These are phyloP conservation scores for Conticribra weissflogii DNA, from an alignment of 108 stramenopile genomes.

Conservation along the genomic window DNA sequence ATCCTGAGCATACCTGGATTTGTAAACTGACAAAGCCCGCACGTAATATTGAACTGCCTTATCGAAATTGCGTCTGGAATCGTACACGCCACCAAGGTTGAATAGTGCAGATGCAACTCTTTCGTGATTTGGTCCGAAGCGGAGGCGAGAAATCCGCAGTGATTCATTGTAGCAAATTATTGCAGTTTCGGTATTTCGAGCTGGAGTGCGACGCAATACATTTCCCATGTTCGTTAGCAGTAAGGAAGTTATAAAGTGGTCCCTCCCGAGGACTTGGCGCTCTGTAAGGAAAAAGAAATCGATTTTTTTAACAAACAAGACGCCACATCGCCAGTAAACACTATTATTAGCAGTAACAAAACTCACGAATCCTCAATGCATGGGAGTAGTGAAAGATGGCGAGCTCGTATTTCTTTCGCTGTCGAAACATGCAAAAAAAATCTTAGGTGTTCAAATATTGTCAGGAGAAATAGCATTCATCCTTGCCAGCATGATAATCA, in stretches of 20 bases:
- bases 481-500: too few species aligned
- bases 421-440: background rate
- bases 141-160: constrained; percentile 31
- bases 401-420: constrained; percentile 31
- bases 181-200: constrained; percentile 16
- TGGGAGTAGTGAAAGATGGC: constrained; percentile 37
- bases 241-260: constrained; percentile 27
- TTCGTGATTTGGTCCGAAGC: constrained; percentile 37
- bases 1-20: constrained; percentile 26
- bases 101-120: constrained; percentile 37
- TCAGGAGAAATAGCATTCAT: too few species aligned
- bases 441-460: too few species aligned
- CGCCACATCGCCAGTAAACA: too few species aligned
- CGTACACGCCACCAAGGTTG: constrained; percentile 36
- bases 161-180: constrained; percentile 43
- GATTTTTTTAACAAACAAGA: too few species aligned
- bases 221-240: constrained; percentile 40
- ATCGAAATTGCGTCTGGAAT: constrained; percentile 28
- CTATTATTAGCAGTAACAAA: too few species aligned
- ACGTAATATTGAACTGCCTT: constrained; percentile 37
- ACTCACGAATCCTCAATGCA: constrained; percentile 42
- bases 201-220: constrained; percentile 19
- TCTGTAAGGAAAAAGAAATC: constrained; percentile 14
- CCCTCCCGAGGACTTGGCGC: constrained; percentile 38
- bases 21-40: constrained; percentile 35